Percentiles rank a stretch among this genome's conserved stretches.
phyloP scores from a whole-genome alignment of 371 early-diverging fungal genomes.

The Apophysomyces trapeziformis region DNA sequence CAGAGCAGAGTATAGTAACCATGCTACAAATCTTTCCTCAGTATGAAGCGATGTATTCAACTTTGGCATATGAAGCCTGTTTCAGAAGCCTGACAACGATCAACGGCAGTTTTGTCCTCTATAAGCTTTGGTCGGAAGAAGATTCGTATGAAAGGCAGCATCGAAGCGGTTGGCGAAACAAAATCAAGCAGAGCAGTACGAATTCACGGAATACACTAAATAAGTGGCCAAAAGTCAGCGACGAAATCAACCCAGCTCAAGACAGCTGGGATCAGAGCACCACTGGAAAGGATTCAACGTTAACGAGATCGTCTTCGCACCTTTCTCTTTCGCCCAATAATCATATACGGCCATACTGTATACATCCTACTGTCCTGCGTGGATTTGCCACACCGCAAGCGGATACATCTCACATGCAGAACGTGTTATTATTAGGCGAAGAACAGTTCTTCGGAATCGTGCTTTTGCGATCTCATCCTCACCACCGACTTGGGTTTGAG shows the following conservation, averaged over 20 bases:
- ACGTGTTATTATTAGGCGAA: conserved; percentile 50
- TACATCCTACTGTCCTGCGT: conserved; percentile 53
- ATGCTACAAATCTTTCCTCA: conserved; percentile 56
- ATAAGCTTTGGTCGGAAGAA: conserved; percentile 48
- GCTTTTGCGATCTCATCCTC: conserved; percentile 45
- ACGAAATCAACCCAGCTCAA: conserved; percentile 35
- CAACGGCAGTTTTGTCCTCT: conserved; percentile 51
- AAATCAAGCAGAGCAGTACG: conserved; percentile 2
- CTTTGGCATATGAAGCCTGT: conserved; percentile 50
- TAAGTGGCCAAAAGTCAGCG: conserved; percentile 43
- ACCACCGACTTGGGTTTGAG: conserved; percentile 50
- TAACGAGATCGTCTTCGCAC: conserved; percentile 29
- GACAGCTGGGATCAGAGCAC: conserved; percentile 25
- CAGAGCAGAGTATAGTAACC: conserved; percentile 47
- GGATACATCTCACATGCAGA: conserved; percentile 51
- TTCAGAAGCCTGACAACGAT: conserved; percentile 42
- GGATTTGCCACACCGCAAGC: conserved; percentile 39
- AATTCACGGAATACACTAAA: conserved; percentile 1
- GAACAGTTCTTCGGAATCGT: conserved; percentile 45
- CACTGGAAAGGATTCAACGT: conserved; percentile 2
- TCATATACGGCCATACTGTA: conserved; percentile 42
- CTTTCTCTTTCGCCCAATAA: conserved; percentile 33
- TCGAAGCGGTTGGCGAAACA: background rate
- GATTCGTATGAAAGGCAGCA: background rate
- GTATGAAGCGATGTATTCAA: conserved; percentile 45